Conservation (phyloP, 2,329 filamentous ascomycete species). For the Hymenoscyphus repandus region DNA sequence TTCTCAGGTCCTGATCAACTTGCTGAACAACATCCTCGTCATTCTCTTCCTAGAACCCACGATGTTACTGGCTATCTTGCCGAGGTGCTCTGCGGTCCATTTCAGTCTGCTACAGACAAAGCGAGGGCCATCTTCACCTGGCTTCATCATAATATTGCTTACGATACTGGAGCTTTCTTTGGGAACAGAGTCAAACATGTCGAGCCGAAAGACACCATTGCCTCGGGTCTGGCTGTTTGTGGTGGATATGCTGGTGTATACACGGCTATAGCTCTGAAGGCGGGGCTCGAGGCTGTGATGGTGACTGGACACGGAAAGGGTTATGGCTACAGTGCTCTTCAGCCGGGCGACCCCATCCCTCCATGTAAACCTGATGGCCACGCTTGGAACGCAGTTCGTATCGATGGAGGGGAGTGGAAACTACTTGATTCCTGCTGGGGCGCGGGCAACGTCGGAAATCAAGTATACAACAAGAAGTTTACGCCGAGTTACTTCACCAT, state of each 20-base stretch:
- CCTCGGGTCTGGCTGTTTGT: slow-evolving; percentile 78
- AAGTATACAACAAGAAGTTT: slow-evolving; percentile 64
- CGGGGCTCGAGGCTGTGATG: slow-evolving; percentile 72
- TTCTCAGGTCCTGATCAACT: slow-evolving; percentile 77
- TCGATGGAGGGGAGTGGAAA: slow-evolving; percentile 87
- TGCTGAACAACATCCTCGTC: slow-evolving; percentile 69
- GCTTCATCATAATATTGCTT: slow-evolving; percentile 89
- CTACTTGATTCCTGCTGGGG: slow-evolving; percentile 92
- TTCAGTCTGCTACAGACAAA: slow-evolving; percentile 81
- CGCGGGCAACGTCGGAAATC: slow-evolving; percentile 60
- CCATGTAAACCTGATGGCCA: slow-evolving; percentile 59
- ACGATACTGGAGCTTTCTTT: slow-evolving; percentile 79
- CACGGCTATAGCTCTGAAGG: slow-evolving; percentile 68
- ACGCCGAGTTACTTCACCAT: slow-evolving; percentile 54
- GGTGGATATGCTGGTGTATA: slow-evolving; percentile 86
- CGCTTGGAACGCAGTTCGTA: slow-evolving; percentile 89
- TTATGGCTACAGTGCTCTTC: slow-evolving; percentile 61
- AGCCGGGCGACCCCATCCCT: slow-evolving; percentile 61
- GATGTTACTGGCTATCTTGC: slow-evolving; percentile 71
- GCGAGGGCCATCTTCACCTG: slow-evolving; percentile 90
- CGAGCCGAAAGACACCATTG: slow-evolving; percentile 68
- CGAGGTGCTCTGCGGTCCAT: slow-evolving; percentile 69
- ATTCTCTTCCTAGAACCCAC: slow-evolving; percentile 56
- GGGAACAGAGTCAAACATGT: slow-evolving; percentile 60
- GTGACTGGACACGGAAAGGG: slow-evolving; percentile 83